Evolutionary conservation across 257 asterid genomes (phyloP).

Genomic region (Craterostigma plantagineum): DNA sequence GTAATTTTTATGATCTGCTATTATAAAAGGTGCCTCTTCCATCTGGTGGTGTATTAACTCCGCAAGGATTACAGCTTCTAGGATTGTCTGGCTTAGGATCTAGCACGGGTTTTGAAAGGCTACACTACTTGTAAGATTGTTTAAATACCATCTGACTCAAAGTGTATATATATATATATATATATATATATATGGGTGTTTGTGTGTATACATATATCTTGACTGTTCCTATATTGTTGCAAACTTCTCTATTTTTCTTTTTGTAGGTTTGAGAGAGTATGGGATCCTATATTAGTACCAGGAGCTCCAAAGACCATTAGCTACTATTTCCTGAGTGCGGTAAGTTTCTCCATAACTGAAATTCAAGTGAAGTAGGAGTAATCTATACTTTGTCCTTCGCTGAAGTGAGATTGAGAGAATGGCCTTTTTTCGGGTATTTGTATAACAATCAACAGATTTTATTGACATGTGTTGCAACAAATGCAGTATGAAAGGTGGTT

Average conservation of each 20-base stretch:
- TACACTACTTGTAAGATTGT: constrained; percentile 65
- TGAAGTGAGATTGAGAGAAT: too few species aligned
- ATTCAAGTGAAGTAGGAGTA: too few species aligned
- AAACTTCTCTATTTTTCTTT: constrained; percentile 6
- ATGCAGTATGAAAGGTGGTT: constrained; percentile 85
- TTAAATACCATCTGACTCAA: background rate
- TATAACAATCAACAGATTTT: background rate
- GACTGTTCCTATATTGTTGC: background rate
- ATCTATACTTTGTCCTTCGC: background rate
- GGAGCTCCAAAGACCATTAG: constrained; percentile 68
- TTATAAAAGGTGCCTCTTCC: constrained; percentile 53
- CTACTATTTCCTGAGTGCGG: constrained; percentile 63
- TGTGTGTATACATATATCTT: too few species aligned
- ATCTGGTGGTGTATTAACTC: constrained; percentile 84
- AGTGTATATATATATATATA: background rate
- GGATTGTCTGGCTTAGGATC: constrained; percentile 81
- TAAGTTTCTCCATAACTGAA: constrained; percentile 19
- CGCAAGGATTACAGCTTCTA: constrained; percentile 73
- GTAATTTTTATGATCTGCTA: background rate
- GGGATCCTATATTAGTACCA: constrained; percentile 85
- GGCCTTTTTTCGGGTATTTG: too few species aligned
- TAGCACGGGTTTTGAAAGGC: constrained; percentile 77
- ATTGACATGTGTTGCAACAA: constrained; percentile 10
- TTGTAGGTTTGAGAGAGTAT: constrained; percentile 69
- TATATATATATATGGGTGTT: constrained; percentile 6